Base-by-base conservation (phyloP, 768 basidiomycete genomes). In the Russula emetica region DNA sequence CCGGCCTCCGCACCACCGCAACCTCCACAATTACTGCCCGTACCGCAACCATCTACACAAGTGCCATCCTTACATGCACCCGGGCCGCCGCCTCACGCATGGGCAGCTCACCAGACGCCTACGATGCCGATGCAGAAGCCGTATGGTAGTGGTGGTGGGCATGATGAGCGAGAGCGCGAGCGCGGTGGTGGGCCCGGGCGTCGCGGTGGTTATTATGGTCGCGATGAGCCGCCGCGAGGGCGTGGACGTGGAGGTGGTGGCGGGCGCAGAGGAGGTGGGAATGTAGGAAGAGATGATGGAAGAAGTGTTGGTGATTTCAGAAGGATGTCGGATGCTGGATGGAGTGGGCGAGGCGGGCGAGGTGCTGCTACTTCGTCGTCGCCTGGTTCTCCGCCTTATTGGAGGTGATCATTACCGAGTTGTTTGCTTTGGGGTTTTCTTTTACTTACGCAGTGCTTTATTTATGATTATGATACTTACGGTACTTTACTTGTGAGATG, bases 241-340 rank as follows among this genome's bases (percentile, higher is more conserved):
- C 45, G 63, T 20, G 58, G 63, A 32, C 52, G 63, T 6, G 62
- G 55, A 26, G 30, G 53, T 2, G 57, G 50, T 4, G 53, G 50
- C 3, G 55, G 36, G 14, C 36, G 63, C 7, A 38, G 63, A 28
- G 57, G 62, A n/a, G 26, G 45, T 5, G 60, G 32, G 14, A 44
- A 10, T 53, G 62, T n/a, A 16, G 55, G 16, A 1, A 32, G 57
- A 9, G 62, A 58, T 22, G 62, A 58, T 8, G 50, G 56, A 22
- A 44, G 50, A 38, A 57, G 42, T 1, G 58, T 49, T 14, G 49
- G 49, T 26, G 45, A 47, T 11, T 47, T 47, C 22, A 59, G 58
- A 36, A 53, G 63, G 34, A 49, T 38, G 63, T 60, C 63, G 28
- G 63, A 64, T 38, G 47, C 28, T 24, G 63, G 63, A 7, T 64